Base-by-base conservation (phyloP, 768 basidiomycete species). In the Pleurotus salmoneostramineus region DNA sequence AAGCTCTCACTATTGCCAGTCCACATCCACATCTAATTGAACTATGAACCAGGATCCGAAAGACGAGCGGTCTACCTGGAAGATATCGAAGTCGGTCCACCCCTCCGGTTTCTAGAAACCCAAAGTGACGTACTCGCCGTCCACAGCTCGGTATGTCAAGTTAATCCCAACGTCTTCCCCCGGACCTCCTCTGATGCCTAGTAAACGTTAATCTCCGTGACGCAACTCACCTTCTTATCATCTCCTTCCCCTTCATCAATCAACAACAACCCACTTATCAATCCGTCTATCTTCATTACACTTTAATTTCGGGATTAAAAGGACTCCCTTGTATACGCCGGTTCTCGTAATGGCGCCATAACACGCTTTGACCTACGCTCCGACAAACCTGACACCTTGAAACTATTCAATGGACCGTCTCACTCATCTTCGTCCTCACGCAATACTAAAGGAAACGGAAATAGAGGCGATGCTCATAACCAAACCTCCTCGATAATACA, bases 61-160 rank as follows among this genome's bases (percentile, higher is more conserved):
- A 72, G 73, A 48, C 77, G 76, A 45, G 86, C 80, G 0, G 71
- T 85, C 0, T 72, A 81, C 48, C 65, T 89, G 3, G 65, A 74
- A 3, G 82, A 87, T 56, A 73, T 88, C 46, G 78, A 81, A 35
- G 57, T 63, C 2, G 63, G 72, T 33, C 58, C 62, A 1, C 68
- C 70, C 11, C 64, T 78, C 2, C 70, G 72, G 54, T 63, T 69
- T 58, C 65, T 89, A 7, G 68, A 75, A 31, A 87, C 86, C 2
- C 62, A 74, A 15, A 88, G 86, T 55, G 87, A 89, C 63, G 83
- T 88, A 0, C 82, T 90, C 61, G 69, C 87, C 2, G 69, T 88
- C n/a, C 66, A 74, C 21, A 27, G 21, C 21, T 27, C 21, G 21
- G 21, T 27, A 27, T 27, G 21, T 48, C 37, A 40, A 40, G 1